Conservation (phyloP, 495 filamentous ascomycete genomes). For the Sabuloglossum arenarium region DNA sequence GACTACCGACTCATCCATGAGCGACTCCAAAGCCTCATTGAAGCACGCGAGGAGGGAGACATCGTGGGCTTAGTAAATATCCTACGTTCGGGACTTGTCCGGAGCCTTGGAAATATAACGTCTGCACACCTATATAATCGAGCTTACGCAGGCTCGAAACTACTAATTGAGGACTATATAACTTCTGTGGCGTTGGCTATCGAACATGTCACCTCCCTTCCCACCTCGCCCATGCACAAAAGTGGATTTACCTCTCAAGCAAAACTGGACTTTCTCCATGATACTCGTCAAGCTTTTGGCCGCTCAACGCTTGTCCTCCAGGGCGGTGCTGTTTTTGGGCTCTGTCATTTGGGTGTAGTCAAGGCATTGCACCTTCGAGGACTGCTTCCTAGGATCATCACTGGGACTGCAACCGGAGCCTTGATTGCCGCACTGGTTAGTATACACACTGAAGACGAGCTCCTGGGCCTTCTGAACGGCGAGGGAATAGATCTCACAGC, state of each 20-base stretch:
- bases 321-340: slow-evolving; percentile 77
- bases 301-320: slow-evolving; percentile 71
- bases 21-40: slow-evolving; percentile 47
- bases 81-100: slow-evolving; percentile 67
- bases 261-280: slow-evolving; percentile 75
- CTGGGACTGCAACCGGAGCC: slow-evolving; percentile 76
- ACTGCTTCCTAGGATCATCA: slow-evolving; percentile 72
- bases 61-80: slow-evolving; percentile 55
- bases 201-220: slow-evolving; percentile 50
- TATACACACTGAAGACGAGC: slow-evolving; percentile 72
- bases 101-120: slow-evolving; percentile 83
- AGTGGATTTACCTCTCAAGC: slow-evolving; percentile 54
- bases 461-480: slow-evolving; percentile 53
- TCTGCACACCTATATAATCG: slow-evolving; percentile 65
- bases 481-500: slow-evolving; percentile 68
- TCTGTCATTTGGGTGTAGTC: slow-evolving; percentile 81
- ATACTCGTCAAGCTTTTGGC: slow-evolving; percentile 80
- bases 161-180: slow-evolving; percentile 80
- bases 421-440: slow-evolving; percentile 80
- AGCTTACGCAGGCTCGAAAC: slow-evolving; percentile 76
- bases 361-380: slow-evolving; percentile 74
- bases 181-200: slow-evolving; percentile 62
- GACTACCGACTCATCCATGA: slow-evolving; percentile 75
- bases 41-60: slow-evolving; percentile 57
- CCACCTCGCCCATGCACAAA: slow-evolving; percentile 32